Percentiles rank a stretch among this genome's conserved stretches.
Conservation (phyloP, 179 eudicot genomes). For the Patellifolia procumbens region DNA sequence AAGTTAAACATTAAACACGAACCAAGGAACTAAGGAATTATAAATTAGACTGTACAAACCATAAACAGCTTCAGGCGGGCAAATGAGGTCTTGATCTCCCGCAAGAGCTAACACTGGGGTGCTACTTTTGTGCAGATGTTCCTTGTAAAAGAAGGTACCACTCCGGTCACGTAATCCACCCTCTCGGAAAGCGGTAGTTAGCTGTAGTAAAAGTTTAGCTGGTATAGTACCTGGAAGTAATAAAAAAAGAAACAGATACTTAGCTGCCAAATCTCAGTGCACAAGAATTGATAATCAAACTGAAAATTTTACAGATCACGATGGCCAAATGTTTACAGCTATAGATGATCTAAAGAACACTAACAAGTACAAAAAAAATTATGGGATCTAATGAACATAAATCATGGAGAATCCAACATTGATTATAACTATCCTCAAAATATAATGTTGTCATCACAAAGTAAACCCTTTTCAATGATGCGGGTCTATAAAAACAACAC, state of each 20-base stretch:
- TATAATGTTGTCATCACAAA: background rate
- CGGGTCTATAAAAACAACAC: background rate
- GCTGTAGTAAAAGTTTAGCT: slow-evolving; percentile 67
- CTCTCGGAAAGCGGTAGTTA: slow-evolving; percentile 74
- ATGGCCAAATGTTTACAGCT: background rate
- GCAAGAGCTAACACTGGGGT: slow-evolving; percentile 89
- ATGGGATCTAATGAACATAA: too few species aligned
- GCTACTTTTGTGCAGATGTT: slow-evolving; percentile 65
- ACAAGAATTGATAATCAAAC: background rate
- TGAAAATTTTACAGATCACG: background rate
- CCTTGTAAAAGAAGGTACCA: slow-evolving; percentile 82
- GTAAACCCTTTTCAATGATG: background rate
- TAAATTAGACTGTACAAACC: slow-evolving; percentile 40
- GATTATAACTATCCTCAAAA: background rate
- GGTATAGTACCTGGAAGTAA: slow-evolving; percentile 47
- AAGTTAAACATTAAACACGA: background rate
- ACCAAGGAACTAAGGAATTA: background rate
- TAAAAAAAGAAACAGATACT: background rate
- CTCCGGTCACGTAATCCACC: slow-evolving; percentile 82
- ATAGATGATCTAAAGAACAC: background rate
- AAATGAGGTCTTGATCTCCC: slow-evolving; percentile 81
- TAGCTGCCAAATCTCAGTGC: background rate
- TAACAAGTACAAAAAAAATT: too few species aligned
- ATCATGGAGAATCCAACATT: background rate
- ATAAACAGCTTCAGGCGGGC: slow-evolving; percentile 89